Evolutionary conservation across 176 grass and related monocot species (phyloP).

Genomic region (Miscanthus lutarioriparius): DNA sequence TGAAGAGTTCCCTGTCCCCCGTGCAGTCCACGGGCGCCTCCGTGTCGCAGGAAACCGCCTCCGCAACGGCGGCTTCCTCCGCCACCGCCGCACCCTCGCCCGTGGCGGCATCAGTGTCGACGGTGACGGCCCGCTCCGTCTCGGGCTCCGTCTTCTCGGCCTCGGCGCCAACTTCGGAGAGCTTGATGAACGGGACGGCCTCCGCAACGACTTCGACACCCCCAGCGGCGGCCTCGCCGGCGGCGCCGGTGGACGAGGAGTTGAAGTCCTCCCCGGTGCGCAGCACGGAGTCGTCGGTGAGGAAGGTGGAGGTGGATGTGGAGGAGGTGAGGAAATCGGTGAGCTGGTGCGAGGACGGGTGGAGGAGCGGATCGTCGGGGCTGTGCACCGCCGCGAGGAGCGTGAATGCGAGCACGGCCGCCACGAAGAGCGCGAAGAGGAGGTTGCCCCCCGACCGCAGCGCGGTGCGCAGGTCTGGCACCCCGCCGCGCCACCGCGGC

Average conservation of each 20-base stretch:
- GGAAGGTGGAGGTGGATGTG: conserved; percentile 78
- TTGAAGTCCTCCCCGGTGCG: conserved; percentile 92
- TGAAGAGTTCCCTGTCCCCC: conserved; percentile 66
- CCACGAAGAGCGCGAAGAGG: conserved; percentile 88
- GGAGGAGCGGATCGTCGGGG: conserved; percentile 89
- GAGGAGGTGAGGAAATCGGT: conserved; percentile 86
- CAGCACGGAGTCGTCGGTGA: conserved; percentile 71
- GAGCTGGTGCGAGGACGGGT: conserved; percentile 70
- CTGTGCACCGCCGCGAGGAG: conserved; percentile 82
- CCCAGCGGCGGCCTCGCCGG: background rate
- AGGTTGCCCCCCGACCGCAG: conserved; percentile 70
- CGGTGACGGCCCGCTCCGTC: conserved; percentile 43
- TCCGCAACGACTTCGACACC: conserved; percentile 14
- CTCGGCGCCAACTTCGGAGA: conserved; percentile 51
- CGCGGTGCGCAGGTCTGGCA: conserved; percentile 48
- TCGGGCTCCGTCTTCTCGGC: conserved; percentile 26
- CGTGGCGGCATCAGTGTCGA: conserved; percentile 32
- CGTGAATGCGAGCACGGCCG: conserved; percentile 84
- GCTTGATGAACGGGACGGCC: conserved; percentile 62
- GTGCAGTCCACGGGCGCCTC: conserved; percentile 66
- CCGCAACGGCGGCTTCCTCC: background rate
- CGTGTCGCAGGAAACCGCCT: conserved; percentile 62
- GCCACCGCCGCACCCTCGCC: background rate
- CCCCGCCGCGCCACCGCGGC: conserved; percentile 43
- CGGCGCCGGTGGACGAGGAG: conserved; percentile 17